A percentile compares a stretch with the other conserved stretches of the same genome.
Conservation (phyloP, 1,284 basidiomycete species). For the Erythrobasidium hasegawianum region DNA sequence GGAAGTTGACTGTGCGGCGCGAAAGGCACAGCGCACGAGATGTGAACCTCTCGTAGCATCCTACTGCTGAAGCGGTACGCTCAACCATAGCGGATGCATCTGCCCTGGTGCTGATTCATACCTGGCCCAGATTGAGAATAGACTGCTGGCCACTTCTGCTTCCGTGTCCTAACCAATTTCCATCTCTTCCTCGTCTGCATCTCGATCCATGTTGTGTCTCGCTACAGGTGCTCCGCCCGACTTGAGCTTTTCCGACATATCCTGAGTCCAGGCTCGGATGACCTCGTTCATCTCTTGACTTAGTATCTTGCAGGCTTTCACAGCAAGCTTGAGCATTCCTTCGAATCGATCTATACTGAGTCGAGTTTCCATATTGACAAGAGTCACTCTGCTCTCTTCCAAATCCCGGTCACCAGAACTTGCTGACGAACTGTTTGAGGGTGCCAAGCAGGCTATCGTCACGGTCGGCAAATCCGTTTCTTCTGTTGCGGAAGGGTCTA, state of each 20-base stretch:
- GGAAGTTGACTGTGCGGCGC: no score
- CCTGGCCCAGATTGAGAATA: no score
- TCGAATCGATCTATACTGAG: slow-evolving; percentile 88
- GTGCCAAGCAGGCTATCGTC: slow-evolving; percentile 80
- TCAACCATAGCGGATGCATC: no score
- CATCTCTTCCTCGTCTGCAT: slow-evolving; percentile 5
- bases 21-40: no score
- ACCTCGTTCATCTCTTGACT: slow-evolving; percentile 33
- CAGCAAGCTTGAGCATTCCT: slow-evolving; percentile 58
- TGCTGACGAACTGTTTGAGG: background rate
- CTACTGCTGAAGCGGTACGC: no score
- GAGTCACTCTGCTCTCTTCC: slow-evolving; percentile 64
- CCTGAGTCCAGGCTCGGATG: slow-evolving; percentile 22
- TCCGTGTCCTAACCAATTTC: background rate
- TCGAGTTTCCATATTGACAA: slow-evolving; percentile 91
- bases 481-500: slow-evolving; percentile 80
- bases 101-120: no score
- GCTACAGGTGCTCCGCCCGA: background rate
- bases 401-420: slow-evolving; percentile 1
- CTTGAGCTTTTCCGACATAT: slow-evolving; percentile 13
- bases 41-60: no score
- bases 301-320: slow-evolving; percentile 35
- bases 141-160: no score
- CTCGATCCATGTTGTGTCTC: background rate
- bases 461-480: slow-evolving; percentile 84